Base-by-base conservation (phyloP, 768 basidiomycete species). In the Panus rudis region DNA sequence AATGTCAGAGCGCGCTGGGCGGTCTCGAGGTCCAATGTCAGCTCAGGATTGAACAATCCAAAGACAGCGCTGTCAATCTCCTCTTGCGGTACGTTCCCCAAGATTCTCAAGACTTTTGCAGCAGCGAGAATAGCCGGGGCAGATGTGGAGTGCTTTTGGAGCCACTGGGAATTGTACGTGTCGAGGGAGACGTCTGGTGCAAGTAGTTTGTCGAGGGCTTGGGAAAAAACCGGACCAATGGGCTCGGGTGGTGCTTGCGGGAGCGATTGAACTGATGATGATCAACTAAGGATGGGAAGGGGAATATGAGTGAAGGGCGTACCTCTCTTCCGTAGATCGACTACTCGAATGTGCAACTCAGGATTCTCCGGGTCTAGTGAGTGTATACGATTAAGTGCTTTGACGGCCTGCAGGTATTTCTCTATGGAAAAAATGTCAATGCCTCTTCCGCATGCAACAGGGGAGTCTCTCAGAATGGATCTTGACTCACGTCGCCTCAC, bases 341-440 rank as follows among this genome's bases (percentile, higher is more conserved):
- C 69, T 30, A 83, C 60, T 25, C 89, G 78, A 14, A 79, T 51
- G 54, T 93, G 89, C 17, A 94, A 63, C 41, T 81, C 77, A 0
- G 91, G 76, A 44, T 81, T 58, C 13, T 77, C 64, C 0, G 74
- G 48, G 41, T 79, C 70, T 10, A 90, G 49, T 3, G 65, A 55
- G 14, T 68, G 67, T 0, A 83, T 87, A 4, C 63, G 67, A 10
- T 66, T 67, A 4, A 97, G 72, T 0, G 85, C 86, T 51, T 72
- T 71, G 3, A 79, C 60, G 0, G 92, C 92, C 52, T 90, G 87
- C 26, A 93, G 64, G 47, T 81, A 78, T 60, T 90, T 89, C 57
- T 79, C 92, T 92, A 49, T 6, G 14, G 34, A 38, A 7, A 24
- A 14, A 22, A 6, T 7, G 6, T 8, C 33, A 35, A 8, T 8